Evolutionary conservation across 495 filamentous ascomycete genomes (phyloP), one percentile per base, ranked within the genome.

Genomic region (Poronia punctata): DNA sequence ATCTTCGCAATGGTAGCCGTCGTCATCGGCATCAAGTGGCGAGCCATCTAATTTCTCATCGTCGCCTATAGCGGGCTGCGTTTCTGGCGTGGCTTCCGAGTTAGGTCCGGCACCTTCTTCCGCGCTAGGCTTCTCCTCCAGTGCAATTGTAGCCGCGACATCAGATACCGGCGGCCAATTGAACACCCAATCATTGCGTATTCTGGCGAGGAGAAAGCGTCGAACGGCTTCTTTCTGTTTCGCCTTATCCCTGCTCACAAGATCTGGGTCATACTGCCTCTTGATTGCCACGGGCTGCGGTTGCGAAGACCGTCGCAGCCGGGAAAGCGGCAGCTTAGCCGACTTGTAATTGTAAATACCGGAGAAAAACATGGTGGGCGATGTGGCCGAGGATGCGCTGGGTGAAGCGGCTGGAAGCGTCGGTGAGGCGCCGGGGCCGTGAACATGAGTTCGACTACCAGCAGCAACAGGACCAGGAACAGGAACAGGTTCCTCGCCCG

Each of bases 111-210:
- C 6, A 11, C 29, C 15, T 16, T 39, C 47, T 28, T 53, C 48
- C 8, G 27, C 34, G 7, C 15, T 16, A 14, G 12, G 6, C 17
- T 53, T 43, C 6, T 38, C 48, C 12, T 43, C 32, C 1, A 27
- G 12, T 3, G 34, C 18, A 7, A 38, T 16, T 17, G 42, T 38
- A 20, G 26, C 19, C 18, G 27, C 28, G 17, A 35, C 35, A 11
- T 11, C 17, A 7, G 27, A 21, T 33, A 27, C 24, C 17, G 57
- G 57, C 16, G 62, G 61, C 70, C 70, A 73, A 11, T 47, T 27
- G 40, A 72, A 71, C 1, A 65, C 54, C 80, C 80, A 84, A 51
- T 82, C 76, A 52, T 70, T 62, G 40, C 70, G 70, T 21, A 83
- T 60, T 48, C 67, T 72, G 17, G 76, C 71, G 10, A 54, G 51